These are phyloP conservation scores for Metschnikowia similis DNA, from an alignment of 805 yeast genomes.

Conservation along the genomic window DNA sequence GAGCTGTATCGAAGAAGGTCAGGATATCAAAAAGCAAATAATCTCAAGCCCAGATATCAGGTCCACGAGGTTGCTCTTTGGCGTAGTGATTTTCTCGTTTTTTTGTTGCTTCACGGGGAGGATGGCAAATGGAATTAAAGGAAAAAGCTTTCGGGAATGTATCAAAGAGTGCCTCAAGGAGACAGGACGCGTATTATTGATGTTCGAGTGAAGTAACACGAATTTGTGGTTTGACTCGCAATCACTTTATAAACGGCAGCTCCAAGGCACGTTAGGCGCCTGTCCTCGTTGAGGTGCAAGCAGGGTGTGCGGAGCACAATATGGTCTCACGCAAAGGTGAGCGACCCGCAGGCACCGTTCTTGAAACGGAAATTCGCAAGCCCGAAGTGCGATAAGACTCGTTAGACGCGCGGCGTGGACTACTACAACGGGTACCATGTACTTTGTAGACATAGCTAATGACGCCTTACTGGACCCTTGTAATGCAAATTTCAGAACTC, in stretches of 20 bases:
- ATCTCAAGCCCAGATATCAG: background rate
- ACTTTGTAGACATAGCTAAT: background rate
- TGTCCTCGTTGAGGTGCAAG: slow-evolving; percentile 1
- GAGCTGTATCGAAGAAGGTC: background rate
- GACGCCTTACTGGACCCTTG: no score
- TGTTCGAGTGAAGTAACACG: background rate
- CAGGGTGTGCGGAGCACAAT: slow-evolving; percentile 2
- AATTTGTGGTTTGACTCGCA: background rate
- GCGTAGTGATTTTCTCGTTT: slow-evolving; percentile 1
- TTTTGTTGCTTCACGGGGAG: background rate
- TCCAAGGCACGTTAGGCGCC: background rate
- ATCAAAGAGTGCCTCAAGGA: background rate
- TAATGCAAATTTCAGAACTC: no score
- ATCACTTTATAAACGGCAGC: background rate
- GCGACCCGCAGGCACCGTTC: slow-evolving; percentile 1
- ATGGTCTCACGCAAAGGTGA: background rate
- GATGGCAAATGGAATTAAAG: background rate
- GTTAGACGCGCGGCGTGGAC: background rate
- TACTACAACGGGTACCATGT: background rate
- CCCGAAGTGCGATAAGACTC: slow-evolving; percentile 2
- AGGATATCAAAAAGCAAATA: background rate
- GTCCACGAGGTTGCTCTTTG: slow-evolving; percentile 1
- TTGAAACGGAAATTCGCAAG: background rate
- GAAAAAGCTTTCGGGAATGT: background rate
- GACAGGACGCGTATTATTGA: background rate